phyloP scores from a whole-genome alignment of 768 basidiomycete genomes.

The Pholiota conissans region DNA sequence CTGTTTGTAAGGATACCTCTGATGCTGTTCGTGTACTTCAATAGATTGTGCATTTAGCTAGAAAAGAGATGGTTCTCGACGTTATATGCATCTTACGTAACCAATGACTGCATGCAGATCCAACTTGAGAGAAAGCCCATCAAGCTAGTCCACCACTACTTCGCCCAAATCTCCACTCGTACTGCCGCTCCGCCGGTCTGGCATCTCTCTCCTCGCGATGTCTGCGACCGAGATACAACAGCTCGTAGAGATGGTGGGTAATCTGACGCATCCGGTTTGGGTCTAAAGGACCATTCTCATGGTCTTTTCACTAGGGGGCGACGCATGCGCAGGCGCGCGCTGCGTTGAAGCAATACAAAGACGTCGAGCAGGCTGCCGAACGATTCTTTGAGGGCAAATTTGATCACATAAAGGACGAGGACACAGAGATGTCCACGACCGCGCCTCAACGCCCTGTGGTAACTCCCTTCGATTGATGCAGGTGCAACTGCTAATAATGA shows the following conservation, averaged over 20 bases:
- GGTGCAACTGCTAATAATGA: background rate
- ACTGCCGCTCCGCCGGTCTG: background rate
- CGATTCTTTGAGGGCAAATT: constrained; percentile 83
- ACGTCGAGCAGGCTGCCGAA: constrained; percentile 93
- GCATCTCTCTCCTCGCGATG: constrained; percentile 28
- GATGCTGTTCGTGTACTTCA: too few relatives aligned
- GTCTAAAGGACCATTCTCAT: background rate
- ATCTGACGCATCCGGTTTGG: background rate
- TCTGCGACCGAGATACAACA: constrained; percentile 48
- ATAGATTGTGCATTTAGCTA: too few relatives aligned
- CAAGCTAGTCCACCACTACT: too few relatives aligned
- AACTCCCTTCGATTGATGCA: constrained; percentile 11
- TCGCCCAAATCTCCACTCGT: too few relatives aligned
- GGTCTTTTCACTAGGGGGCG: constrained; percentile 60
- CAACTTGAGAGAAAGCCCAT: too few relatives aligned
- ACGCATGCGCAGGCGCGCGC: constrained; percentile 79
- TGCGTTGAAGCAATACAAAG: constrained; percentile 77
- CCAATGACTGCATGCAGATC: too few relatives aligned
- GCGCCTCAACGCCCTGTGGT: constrained; percentile 25
- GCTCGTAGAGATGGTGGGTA: constrained; percentile 50
- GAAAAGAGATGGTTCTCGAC: too few relatives aligned
- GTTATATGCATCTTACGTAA: too few relatives aligned
- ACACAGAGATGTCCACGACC: constrained; percentile 42
- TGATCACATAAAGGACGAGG: constrained; percentile 65
- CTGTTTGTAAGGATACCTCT: too few relatives aligned